Percentiles rank a stretch among this genome's conserved stretches.
phyloP scores from a whole-genome alignment of 2,329 filamentous ascomycete genomes.

The Penicillium sp. region DNA sequence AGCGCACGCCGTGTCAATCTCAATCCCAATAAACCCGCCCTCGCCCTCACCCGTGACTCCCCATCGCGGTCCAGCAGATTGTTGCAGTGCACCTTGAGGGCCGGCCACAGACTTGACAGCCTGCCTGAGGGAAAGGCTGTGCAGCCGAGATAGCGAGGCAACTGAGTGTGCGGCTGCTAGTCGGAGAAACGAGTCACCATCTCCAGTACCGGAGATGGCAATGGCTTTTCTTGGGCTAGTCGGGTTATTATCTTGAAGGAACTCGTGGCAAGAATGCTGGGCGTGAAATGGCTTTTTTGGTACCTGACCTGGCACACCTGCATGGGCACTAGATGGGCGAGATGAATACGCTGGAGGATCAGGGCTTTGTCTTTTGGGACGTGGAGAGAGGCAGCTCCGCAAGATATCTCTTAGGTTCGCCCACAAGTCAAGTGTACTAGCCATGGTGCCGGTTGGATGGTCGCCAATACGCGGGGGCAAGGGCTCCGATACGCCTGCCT shows the following conservation, averaged over 20 bases:
- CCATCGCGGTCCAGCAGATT: conserved; percentile 76
- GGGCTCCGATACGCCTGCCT: background rate
- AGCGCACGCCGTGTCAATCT: conserved; percentile 61
- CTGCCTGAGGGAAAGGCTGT: conserved; percentile 55
- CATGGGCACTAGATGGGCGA: conserved; percentile 13
- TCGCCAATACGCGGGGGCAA: conserved; percentile 1
- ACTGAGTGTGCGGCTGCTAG: conserved; percentile 73
- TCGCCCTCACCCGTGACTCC: conserved; percentile 76
- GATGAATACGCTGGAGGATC: conserved; percentile 10
- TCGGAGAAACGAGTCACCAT: conserved; percentile 86
- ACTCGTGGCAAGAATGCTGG: conserved; percentile 10
- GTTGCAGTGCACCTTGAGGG: conserved; percentile 73
- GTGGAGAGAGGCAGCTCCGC: conserved; percentile 26
- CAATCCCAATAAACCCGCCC: conserved; percentile 81
- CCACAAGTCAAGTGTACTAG: background rate
- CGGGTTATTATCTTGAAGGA: background rate
- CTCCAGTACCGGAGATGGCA: conserved; percentile 79
- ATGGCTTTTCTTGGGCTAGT: conserved; percentile 44
- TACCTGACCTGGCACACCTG: background rate
- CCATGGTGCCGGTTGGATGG: no score
- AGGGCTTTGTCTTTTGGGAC: conserved; percentile 2
- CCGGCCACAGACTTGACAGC: conserved; percentile 73
- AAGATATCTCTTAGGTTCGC: conserved; percentile 17
- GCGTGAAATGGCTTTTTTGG: background rate
- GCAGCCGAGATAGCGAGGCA: conserved; percentile 72